Conservation (phyloP, 139 green algal genomes). For the Micractinium sp. region DNA sequence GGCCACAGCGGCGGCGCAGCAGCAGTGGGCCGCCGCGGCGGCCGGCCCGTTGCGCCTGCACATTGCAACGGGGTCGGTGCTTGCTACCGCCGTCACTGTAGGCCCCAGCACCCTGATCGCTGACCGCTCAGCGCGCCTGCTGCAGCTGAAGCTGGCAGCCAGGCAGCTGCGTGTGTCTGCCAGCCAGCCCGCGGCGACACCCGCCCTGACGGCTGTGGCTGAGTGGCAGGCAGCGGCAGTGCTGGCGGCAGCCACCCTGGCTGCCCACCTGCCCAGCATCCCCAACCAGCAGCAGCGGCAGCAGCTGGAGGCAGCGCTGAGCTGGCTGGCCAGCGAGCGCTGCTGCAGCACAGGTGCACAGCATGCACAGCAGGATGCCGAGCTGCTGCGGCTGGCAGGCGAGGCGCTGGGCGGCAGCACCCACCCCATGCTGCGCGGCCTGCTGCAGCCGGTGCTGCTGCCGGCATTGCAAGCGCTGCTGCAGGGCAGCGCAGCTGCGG, state of each 20-base stretch:
- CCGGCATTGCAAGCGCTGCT: conserved; percentile 41
- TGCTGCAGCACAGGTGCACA: neutral
- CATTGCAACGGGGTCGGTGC: conserved; percentile 14
- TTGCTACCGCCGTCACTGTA: conserved; percentile 28
- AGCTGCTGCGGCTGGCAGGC: neutral
- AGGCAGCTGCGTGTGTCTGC: conserved; percentile 45
- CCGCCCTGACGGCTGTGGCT: neutral
- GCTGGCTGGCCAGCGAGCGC: conserved; percentile 11
- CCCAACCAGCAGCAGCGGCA: conserved; percentile 10
- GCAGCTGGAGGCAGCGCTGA: neutral
- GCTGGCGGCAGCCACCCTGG: conserved; percentile 63
- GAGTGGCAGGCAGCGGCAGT: conserved; percentile 46
- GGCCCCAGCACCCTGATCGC: conserved; percentile 29
- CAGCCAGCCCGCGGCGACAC: neutral
- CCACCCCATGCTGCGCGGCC: conserved; percentile 39
- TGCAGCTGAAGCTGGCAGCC: conserved; percentile 77
- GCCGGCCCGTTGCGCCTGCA: conserved; percentile 40
- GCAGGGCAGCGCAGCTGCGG: neutral
- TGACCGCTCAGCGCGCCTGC: conserved; percentile 50
- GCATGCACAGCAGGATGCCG: neutral
- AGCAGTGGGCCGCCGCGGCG: conserved; percentile 10
- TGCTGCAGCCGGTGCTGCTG: conserved; percentile 55
- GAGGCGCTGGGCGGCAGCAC: conserved; percentile 1
- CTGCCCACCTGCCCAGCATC: conserved; percentile 50
- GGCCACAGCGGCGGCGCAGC: neutral